Evolutionary conservation across 371 early-diverging fungal genomes (phyloP).

Genomic region (Mucor irregularis): DNA sequence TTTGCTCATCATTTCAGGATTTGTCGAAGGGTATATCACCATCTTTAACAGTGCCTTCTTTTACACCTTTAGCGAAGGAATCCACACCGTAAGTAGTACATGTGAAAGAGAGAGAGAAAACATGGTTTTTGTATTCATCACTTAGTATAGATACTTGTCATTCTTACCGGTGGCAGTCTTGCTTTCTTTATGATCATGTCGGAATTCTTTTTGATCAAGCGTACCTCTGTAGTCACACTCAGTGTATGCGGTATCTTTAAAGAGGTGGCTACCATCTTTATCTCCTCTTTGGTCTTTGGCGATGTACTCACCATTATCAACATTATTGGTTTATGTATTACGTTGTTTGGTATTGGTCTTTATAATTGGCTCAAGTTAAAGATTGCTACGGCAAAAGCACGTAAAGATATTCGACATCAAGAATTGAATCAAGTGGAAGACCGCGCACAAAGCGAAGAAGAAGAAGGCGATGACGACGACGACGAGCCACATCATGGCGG

Average conservation of each 20-base stretch:
- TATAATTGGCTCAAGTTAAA: constrained; percentile 61
- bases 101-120: background rate
- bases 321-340: constrained; percentile 68
- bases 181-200: constrained; percentile 89
- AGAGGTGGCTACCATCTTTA: constrained; percentile 74
- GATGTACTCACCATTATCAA: constrained; percentile 70
- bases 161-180: constrained; percentile 71
- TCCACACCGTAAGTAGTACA: constrained; percentile 37
- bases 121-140: too few relatives aligned
- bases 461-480: background rate
- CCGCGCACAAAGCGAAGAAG: background rate
- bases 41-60: constrained; percentile 57
- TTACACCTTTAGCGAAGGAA: constrained; percentile 30
- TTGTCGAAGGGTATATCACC: constrained; percentile 64
- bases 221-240: constrained; percentile 87
- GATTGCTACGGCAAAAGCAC: constrained; percentile 16
- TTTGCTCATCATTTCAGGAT: constrained; percentile 61
- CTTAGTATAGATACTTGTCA: constrained; percentile 29
- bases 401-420: background rate
- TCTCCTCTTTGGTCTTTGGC: constrained; percentile 70
- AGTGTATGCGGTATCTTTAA: constrained; percentile 93
- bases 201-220: constrained; percentile 85
- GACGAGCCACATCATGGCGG: too few relatives aligned
- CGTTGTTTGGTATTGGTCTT: constrained; percentile 71
- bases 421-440: constrained; percentile 1